Evolutionary conservation across 2,329 filamentous ascomycete species (phyloP), one percentile per base, ranked within the genome.

Genomic region (Arthrobotrys conoides): DNA sequence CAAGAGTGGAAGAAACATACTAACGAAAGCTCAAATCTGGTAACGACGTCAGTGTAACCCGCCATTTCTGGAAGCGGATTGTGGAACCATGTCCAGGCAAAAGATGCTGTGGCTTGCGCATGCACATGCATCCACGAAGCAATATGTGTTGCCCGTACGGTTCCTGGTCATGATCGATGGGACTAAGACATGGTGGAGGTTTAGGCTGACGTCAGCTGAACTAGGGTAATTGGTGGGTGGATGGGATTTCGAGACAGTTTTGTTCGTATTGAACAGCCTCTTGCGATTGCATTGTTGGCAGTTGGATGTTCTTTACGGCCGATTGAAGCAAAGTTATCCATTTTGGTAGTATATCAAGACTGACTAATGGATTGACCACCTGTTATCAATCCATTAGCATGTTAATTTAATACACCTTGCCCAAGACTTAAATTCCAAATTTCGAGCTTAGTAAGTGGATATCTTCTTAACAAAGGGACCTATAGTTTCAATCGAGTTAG

Each of bases 131-230:
- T 6, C 27, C 27, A 30, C 27, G 6, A 6, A 30, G 6, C 27
- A 36, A 5, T 16, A 48, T 46, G 36, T 59, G 36, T 69, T 69
- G 36, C 18, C n/a, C n/a, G n/a, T n/a, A n/a, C n/a, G n/a, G n/a
- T n/a, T n/a, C n/a, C n/a, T 49, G 38, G 48, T 14, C 18, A 3
- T 51, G 10, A n/a, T 24, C 5, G 51, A 30, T 6, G n/a, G 48
- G 49, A 20, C 22, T 41, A 33, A 55, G 49, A 57, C 64, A 68
- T 68, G 8, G 20, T 27, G 48, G 36, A 24, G 66, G 33, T 8
- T 41, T 63, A n/a, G 49, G 69, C 69, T 72, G 69, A 72, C 69
- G 69, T 72, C 69, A 72, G 69, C 59, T 59, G n/a, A 38, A n/a
- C 16, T 24, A 10, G 53, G 27, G 9, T 3, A 16, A 16, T 24